Evolutionary conservation across 345 rosid species (phyloP).

Genomic region (Rhodamnia rubescens): DNA sequence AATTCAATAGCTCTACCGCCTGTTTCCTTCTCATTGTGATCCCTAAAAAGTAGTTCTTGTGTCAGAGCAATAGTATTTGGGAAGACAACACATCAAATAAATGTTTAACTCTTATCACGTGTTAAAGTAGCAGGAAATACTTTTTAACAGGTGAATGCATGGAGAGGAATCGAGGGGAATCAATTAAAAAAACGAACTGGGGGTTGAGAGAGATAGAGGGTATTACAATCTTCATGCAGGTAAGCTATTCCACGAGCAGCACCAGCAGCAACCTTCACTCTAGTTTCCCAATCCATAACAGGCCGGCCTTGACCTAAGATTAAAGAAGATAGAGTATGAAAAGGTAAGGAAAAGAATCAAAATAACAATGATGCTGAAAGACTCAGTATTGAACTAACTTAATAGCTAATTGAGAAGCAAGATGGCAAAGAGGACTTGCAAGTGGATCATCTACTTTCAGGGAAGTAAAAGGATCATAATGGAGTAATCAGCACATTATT

Average conservation of each 20-base stretch:
- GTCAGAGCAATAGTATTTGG: background rate
- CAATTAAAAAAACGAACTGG: background rate
- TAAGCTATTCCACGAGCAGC: constrained; percentile 99
- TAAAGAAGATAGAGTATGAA: background rate
- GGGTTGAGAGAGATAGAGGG: constrained; percentile 4
- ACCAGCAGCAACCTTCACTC: constrained; percentile 87
- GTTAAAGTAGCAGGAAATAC: background rate
- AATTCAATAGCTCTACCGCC: background rate
- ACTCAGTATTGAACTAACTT: background rate
- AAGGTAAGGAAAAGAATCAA: background rate
- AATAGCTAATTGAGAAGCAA: background rate
- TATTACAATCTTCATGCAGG: constrained; percentile 95
- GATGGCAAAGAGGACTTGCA: background rate
- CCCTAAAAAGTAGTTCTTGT: background rate
- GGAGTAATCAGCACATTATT: background rate
- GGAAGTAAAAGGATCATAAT: background rate
- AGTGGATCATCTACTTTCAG: background rate
- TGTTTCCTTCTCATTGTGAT: background rate
- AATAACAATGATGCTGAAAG: background rate
- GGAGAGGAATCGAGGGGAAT: background rate
- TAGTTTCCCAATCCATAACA: constrained; percentile 74
- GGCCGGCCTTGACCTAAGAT: constrained; percentile 59
- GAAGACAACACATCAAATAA: background rate
- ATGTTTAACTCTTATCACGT: background rate
- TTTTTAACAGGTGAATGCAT: background rate